phyloP scores from a whole-genome alignment of 768 basidiomycete species.

The Udeniomyces megalosporus region DNA sequence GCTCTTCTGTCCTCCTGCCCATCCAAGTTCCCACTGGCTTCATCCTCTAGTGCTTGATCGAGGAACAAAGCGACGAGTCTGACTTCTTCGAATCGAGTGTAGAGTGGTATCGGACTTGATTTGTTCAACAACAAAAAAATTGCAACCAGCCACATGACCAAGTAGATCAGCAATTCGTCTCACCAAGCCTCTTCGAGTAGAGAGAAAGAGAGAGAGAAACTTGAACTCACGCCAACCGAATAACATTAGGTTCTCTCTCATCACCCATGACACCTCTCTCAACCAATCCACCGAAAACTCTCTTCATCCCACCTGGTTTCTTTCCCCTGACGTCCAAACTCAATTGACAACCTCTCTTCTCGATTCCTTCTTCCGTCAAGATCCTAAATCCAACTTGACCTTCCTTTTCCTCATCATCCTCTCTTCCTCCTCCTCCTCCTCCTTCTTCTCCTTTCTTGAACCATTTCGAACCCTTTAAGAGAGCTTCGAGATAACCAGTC shows the following conservation, averaged over 20 bases:
- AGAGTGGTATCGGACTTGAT: constrained; percentile 40
- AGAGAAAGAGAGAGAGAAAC: neutral
- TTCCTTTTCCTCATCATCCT: constrained; percentile 35
- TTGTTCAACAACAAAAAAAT: neutral
- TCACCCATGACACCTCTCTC: constrained; percentile 74
- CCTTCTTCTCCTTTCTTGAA: constrained; percentile 31
- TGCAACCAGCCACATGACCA: neutral
- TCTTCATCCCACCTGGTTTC: constrained; percentile 68
- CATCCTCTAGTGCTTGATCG: constrained; percentile 42
- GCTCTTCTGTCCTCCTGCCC: no score
- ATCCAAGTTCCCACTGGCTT: constrained; percentile 10
- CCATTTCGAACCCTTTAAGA: constrained; percentile 47
- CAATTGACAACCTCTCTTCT: constrained; percentile 7
- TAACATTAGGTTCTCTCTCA: constrained; percentile 78
- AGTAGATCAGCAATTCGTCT: neutral
- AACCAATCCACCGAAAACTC: constrained; percentile 45
- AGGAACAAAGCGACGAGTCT: constrained; percentile 40
- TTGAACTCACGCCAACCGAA: constrained; percentile 58
- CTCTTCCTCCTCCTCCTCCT: constrained; percentile 73
- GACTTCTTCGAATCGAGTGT: constrained; percentile 67
- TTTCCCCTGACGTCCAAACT: constrained; percentile 31
- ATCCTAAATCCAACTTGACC: neutral
- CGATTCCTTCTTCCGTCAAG: neutral
- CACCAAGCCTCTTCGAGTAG: neutral
- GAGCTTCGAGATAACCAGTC: constrained; percentile 52